Evolutionary conservation across 495 filamentous ascomycete genomes (phyloP).

Genomic region (Xylaria telfairii): DNA sequence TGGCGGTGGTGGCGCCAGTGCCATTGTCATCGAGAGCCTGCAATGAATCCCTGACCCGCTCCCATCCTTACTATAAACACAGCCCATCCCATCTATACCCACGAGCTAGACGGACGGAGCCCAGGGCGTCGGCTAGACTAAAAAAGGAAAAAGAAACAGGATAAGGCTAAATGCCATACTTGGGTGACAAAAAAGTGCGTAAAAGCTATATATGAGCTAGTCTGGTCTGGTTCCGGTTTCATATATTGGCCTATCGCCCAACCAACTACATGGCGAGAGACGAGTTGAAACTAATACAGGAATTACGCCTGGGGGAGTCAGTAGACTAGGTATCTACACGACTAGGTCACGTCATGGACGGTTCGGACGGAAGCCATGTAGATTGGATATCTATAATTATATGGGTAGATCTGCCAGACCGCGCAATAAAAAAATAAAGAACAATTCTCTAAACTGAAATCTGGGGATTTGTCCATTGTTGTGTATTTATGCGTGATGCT

Average conservation of each 20-base stretch:
- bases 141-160: background rate
- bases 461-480: background rate
- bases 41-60: conserved; percentile 42
- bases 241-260: background rate
- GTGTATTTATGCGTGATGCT: conserved; percentile 1
- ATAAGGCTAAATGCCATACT: background rate
- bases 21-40: conserved; percentile 82
- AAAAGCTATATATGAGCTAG: background rate
- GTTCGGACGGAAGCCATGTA: background rate
- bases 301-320: background rate
- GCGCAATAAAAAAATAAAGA: background rate
- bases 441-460: background rate
- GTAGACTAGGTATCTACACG: background rate
- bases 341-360: background rate
- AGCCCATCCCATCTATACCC: conserved; percentile 14
- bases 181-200: background rate
- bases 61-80: conserved; percentile 17
- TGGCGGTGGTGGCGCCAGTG: conserved; percentile 92
- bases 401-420: background rate
- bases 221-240: background rate
- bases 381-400: background rate
- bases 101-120: background rate
- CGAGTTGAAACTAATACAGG: conserved; percentile 3
- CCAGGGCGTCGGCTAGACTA: conserved; percentile 9
- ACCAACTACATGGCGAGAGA: conserved; percentile 5